Evolutionary conservation across 352 stramenopile genomes (phyloP), one percentile per base, ranked within the genome.

Genomic region (Phytophthora niederhauseri): DNA sequence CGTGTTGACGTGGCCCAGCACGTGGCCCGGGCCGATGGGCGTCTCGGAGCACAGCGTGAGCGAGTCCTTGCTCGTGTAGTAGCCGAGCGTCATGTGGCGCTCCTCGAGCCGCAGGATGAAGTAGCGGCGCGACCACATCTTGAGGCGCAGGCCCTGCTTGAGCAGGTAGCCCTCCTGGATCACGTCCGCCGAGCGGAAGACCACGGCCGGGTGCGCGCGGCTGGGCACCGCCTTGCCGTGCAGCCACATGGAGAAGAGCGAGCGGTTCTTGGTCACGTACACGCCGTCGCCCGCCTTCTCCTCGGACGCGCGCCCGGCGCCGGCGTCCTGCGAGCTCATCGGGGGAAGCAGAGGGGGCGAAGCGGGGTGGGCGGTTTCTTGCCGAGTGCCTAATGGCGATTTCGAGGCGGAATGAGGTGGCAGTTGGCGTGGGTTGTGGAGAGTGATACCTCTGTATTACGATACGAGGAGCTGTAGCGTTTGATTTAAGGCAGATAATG

Each of bases 101-200:
- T 96, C 88, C 58, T 96, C 88, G 14, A 96, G 80, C 0, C 88
- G 85, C 52, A 96, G 58, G 50, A 96, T 96, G 50, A 96, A 96
- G 58, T 96, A 96, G 48, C 88, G 83, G n/a, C 81, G 81, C 20
- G 76, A 89, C 86, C 86, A 94, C 72, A 92, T 85, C 64, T 91
- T 91, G 30, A 96, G 65, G 7, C 88, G 86, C 24, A 90, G 68
- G 1, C 88, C 88, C 63, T 94, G 88, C 68, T 96, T 96, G 26
- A 96, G 67, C 51, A 96, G 55, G 75, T 96, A 94, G 0, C 88
- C 88, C 66, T 94, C 86, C 68, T 94, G 86, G 45, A 96, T 92
- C 41, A 96, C 87, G 64, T 96, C 88, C 4, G 86, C 88, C 49
- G 86, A 87, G 30, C 88, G 86, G 63, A 96, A 94, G 1, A 96